Evolutionary conservation across 108 stramenopile species (phyloP).

Genomic region (Cyclostephanos tholiformis): DNA sequence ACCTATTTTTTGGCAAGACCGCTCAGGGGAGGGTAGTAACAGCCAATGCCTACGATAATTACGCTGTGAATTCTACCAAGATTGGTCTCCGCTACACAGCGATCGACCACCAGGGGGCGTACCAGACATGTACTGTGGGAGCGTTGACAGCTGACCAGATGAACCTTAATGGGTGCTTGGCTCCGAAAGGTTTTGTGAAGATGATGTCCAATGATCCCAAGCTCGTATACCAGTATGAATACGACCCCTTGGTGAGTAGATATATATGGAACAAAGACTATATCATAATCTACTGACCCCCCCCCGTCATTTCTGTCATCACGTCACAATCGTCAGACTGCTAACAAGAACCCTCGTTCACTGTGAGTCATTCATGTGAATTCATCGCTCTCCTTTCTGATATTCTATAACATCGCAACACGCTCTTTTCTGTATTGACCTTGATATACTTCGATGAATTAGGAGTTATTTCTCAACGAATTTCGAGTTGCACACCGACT

Average conservation of each 20-base stretch:
- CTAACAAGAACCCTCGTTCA: background rate
- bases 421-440: too few relatives aligned
- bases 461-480: background rate
- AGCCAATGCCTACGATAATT: background rate
- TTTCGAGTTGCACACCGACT: background rate
- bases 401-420: background rate
- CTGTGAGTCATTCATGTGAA: background rate
- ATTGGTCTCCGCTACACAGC: background rate
- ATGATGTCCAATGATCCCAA: background rate
- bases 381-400: too few relatives aligned
- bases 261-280: background rate
- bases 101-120: background rate
- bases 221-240: too few relatives aligned
- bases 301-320: background rate
- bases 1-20: background rate
- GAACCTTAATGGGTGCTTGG: background rate
- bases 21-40: background rate
- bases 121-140: background rate
- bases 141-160: background rate
- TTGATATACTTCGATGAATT: background rate
- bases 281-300: background rate
- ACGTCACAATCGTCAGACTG: background rate
- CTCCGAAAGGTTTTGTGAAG: background rate
- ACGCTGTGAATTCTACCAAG: background rate
- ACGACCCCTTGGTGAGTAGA: background rate